Percentiles rank a stretch among this genome's conserved stretches.
Evolutionary conservation across 441 rosid species (phyloP).

Genomic region (Euphorbia celastroides): DNA sequence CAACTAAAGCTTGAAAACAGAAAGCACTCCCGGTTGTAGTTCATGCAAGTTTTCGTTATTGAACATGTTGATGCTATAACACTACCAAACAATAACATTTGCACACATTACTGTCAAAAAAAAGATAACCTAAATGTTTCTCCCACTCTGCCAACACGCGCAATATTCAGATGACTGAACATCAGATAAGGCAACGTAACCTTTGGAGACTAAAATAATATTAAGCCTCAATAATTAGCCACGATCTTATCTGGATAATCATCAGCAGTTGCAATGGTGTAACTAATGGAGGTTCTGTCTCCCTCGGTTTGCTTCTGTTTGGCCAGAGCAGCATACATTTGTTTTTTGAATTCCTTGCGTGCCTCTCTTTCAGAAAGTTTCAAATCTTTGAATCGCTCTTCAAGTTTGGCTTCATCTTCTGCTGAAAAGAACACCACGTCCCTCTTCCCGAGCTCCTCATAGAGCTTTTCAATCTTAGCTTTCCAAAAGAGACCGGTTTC

Average conservation of each 20-base stretch:
- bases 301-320: slow-evolving; percentile 37
- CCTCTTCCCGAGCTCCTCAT: slow-evolving; percentile 75
- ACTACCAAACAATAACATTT: background rate
- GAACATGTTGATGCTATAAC: background rate
- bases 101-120: background rate
- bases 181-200: background rate
- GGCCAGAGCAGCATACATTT: slow-evolving; percentile 34
- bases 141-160: background rate
- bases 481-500: slow-evolving; percentile 91
- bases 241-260: slow-evolving; percentile 29
- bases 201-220: background rate
- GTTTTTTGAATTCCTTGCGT: slow-evolving; percentile 53
- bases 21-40: no score
- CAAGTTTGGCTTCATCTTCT: slow-evolving; percentile 76
- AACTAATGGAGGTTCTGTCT: slow-evolving; percentile 23
- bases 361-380: slow-evolving; percentile 58
- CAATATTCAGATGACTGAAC: background rate
- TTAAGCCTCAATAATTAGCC: slow-evolving; percentile 15
- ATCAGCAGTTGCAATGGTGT: slow-evolving; percentile 32
- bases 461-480: slow-evolving; percentile 79
- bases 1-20: no score
- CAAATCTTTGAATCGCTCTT: slow-evolving; percentile 69
- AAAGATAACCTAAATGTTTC: background rate
- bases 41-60: background rate
- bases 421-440: slow-evolving; percentile 63